Percentiles rank a stretch among this genome's conserved stretches.
Evolutionary conservation across 306 rosid species (phyloP).

Genomic region (Lathyrus oleraceus): DNA sequence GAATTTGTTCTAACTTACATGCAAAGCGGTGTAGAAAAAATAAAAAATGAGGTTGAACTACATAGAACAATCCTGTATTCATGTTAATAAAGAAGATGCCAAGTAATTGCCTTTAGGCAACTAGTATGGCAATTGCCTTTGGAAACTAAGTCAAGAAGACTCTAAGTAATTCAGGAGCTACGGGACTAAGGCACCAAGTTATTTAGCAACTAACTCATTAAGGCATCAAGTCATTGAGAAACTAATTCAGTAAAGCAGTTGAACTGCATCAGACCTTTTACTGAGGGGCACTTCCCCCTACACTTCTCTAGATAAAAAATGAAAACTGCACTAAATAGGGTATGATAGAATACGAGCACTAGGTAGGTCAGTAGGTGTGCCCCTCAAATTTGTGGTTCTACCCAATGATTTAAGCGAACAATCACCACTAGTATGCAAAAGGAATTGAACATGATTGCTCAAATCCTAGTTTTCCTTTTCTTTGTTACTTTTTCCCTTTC

Average conservation of each 20-base stretch:
- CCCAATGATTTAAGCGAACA: neutral
- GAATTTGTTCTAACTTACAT: slow-evolving; percentile 7
- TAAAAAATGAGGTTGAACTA: slow-evolving; percentile 12
- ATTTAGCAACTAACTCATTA: slow-evolving; percentile 13
- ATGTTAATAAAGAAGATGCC: neutral
- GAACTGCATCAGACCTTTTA: neutral
- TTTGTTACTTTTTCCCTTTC: neutral
- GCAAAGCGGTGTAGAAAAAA: neutral
- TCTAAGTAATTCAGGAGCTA: neutral
- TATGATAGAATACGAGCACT: neutral
- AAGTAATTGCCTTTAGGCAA: neutral
- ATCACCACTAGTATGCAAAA: slow-evolving; percentile 27
- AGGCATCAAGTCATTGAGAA: slow-evolving; percentile 22
- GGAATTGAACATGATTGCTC: slow-evolving; percentile 3
- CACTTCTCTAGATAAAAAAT: slow-evolving; percentile 16
- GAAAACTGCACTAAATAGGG: neutral
- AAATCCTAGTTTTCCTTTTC: neutral
- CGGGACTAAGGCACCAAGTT: neutral
- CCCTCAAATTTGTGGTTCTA: neutral
- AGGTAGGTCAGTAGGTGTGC: neutral
- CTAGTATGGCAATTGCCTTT: slow-evolving; percentile 8
- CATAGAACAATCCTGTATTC: slow-evolving; percentile 17
- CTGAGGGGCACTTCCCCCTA: slow-evolving; percentile 3
- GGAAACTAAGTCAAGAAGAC: slow-evolving; percentile 12
- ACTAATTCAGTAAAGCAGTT: slow-evolving; percentile 8